Percentiles rank a stretch among this genome's conserved stretches.
phyloP scores from a whole-genome alignment of 768 basidiomycete genomes.

The Mycena pura region DNA sequence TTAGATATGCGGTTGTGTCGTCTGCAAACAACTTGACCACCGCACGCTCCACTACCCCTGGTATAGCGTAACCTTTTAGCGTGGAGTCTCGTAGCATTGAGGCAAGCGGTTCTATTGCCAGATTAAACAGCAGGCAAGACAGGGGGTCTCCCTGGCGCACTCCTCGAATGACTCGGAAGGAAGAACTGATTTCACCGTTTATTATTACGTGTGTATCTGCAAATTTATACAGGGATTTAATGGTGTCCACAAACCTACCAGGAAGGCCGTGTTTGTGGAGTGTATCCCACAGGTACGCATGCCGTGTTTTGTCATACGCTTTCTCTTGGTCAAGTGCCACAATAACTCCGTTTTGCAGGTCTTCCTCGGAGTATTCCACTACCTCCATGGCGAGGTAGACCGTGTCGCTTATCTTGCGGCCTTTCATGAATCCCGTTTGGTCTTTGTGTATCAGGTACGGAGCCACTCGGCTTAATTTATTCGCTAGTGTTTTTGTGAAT shows the following conservation, averaged over 20 bases:
- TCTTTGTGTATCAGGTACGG: slow-evolving; percentile 10
- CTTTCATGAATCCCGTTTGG: slow-evolving; percentile 35
- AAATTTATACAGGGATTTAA: slow-evolving; percentile 28
- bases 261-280: slow-evolving; percentile 10
- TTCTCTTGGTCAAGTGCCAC: too few relatives aligned
- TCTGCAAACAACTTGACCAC: background rate
- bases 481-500: slow-evolving; percentile 12
- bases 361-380: slow-evolving; percentile 3
- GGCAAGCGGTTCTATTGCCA: too few relatives aligned
- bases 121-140: slow-evolving; percentile 37
- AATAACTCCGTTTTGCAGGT: slow-evolving; percentile 17
- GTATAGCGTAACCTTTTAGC: slow-evolving; percentile 22
- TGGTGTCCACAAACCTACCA: slow-evolving; percentile 13
- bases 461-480: slow-evolving; percentile 3
- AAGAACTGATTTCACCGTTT: slow-evolving; percentile 29
- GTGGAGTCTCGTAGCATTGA: slow-evolving; percentile 13
- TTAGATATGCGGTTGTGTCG: background rate
- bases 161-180: slow-evolving; percentile 28
- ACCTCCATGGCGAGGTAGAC: slow-evolving; percentile 25
- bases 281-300: background rate
- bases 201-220: slow-evolving; percentile 30
- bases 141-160: slow-evolving; percentile 39
- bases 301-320: too few relatives aligned
- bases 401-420: slow-evolving; percentile 26
- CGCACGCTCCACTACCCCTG: background rate